These are phyloP conservation scores for Penicillium salamii DNA, from an alignment of 495 filamentous ascomycete species.

Conservation along the genomic window DNA sequence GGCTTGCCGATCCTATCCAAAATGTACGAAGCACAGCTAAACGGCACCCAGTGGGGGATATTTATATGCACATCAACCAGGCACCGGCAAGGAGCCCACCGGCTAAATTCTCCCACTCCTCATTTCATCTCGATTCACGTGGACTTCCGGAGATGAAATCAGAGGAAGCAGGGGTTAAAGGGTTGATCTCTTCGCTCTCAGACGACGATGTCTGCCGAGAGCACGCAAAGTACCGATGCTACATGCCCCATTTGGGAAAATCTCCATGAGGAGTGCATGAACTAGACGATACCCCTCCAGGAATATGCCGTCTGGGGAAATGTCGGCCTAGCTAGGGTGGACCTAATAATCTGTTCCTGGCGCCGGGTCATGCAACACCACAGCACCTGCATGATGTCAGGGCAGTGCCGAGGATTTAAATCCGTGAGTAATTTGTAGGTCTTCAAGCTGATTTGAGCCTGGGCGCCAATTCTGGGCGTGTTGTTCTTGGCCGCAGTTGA, in stretches of 20 bases:
- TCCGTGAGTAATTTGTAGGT: not conserved
- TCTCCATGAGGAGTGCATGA: constrained; percentile 20
- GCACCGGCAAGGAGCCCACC: not conserved
- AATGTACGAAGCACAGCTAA: not conserved
- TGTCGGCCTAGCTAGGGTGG: constrained; percentile 11
- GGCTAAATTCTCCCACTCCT: not conserved
- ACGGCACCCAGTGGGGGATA: not conserved
- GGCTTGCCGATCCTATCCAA: constrained; percentile 4
- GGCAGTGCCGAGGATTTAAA: not conserved
- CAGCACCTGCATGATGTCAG: not conserved
- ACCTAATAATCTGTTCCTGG: not conserved
- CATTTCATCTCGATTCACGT: not conserved
- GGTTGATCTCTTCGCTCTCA: constrained; percentile 7
- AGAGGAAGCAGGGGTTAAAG: not conserved
- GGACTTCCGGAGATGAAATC: not conserved
- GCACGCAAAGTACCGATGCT: constrained; percentile 1
- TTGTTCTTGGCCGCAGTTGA: constrained; percentile 5
- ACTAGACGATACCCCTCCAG: not conserved
- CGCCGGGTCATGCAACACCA: not conserved
- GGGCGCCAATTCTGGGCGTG: not conserved
- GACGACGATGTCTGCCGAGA: not conserved
- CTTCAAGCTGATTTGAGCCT: not conserved
- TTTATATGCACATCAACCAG: not conserved
- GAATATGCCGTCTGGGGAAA: constrained; percentile 5
- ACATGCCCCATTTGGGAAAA: constrained; percentile 17